Evolutionary conservation across 1,284 basidiomycete species (phyloP), one percentile per base, ranked within the genome.

Genomic region (Testicularia cyperi): DNA sequence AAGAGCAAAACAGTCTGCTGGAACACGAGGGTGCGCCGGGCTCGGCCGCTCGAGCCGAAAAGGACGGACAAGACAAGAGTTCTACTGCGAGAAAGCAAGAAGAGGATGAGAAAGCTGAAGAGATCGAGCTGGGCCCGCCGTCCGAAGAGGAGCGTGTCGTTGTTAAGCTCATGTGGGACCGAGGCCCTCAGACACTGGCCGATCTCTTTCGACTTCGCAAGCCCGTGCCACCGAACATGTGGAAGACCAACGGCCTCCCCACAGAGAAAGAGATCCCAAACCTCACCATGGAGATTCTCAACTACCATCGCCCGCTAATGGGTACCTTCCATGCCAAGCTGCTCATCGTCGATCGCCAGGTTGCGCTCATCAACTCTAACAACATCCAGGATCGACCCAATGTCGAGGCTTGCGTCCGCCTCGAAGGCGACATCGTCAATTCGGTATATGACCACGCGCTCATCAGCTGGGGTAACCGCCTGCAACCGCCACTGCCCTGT

Each of bases 311-410:
- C 14, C 71, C 73, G 8, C 48, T 73, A 19, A 65, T 74, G 36
- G 86, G 86, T 23, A 88, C 86, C 0, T 89, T 88, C 77, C 88
- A 89, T 66, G 83, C 85, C 32, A 88, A 89, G 73, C 87, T 86
- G 56, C 80, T 88, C 71, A 79, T 88, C 42, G 83, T 88, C 8
- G 87, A 89, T 68, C 81, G 87, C 14, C 84, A 83, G 61, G 80
- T 88, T 22, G 87, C 84, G 0, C 78, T 88, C 44, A 78, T 89
- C 60, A 86, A 86, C 75, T 83, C 82, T 45, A 87, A 87, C 77
- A 88, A 88, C 56, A 86, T 88, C 39, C 87, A 87, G 74, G 77
- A 78, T 47, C 74, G 77, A 3, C 77, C 77, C 29, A 78, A 78
- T 38, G 45, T 78, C 25, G 77, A 78, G 75, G 78, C 70, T 5